A percentile compares a stretch with the other conserved stretches of the same genome.
Conservation (phyloP, 257 asterid genomes). For the Ophiorrhiza pumila region DNA sequence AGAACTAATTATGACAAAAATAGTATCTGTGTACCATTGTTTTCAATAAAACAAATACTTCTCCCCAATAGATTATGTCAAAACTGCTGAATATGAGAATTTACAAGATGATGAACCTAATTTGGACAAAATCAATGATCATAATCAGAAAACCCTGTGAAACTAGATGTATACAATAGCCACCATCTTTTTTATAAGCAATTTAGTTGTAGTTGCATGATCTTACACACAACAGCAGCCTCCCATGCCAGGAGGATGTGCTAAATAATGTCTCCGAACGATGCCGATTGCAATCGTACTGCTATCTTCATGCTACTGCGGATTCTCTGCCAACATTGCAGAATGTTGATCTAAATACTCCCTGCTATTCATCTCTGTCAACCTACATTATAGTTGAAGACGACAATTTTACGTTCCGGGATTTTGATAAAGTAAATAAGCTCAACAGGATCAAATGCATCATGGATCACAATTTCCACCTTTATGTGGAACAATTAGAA, state of each 20-base stretch:
- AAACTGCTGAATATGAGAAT: not conserved
- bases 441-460: not conserved
- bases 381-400: constrained; percentile 19
- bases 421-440: not conserved
- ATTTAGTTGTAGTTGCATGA: constrained; percentile 12
- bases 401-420: not conserved
- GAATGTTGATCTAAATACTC: constrained; percentile 79
- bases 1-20: not conserved
- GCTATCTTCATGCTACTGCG: not conserved
- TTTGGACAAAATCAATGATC: not conserved
- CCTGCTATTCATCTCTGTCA: constrained; percentile 68
- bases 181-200: not conserved
- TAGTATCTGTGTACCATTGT: not conserved
- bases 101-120: not conserved
- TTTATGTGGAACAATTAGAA: too few relatives aligned
- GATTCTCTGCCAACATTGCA: constrained; percentile 32
- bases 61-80: not conserved
- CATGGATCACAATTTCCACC: not conserved
- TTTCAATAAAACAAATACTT: not conserved
- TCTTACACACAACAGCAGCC: constrained; percentile 29
- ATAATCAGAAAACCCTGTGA: not conserved
- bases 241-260: constrained; percentile 1
- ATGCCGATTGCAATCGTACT: constrained; percentile 13
- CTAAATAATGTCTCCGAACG: not conserved
- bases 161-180: not conserved